Evolutionary conservation across 768 basidiomycete genomes (phyloP).

Genomic region (Rhizopogon sp.): DNA sequence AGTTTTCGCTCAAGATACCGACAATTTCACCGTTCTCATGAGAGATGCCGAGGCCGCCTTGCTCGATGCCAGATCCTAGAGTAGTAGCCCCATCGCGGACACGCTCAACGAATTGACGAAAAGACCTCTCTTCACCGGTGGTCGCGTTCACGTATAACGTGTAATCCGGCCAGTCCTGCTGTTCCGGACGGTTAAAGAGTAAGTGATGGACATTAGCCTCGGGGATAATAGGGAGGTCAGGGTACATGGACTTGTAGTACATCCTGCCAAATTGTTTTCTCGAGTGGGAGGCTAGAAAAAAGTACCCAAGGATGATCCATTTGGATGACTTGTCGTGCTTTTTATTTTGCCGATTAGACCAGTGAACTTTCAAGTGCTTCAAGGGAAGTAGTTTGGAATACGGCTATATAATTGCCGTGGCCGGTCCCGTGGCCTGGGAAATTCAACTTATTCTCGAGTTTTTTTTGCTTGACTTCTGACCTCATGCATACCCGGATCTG

Average conservation of each 20-base stretch:
- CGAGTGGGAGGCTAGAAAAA: neutral
- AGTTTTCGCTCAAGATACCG: slow-evolving; percentile 69
- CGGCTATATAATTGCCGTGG: neutral
- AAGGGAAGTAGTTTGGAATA: neutral
- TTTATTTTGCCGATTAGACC: neutral
- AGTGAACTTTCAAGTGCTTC: neutral
- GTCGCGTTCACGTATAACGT: slow-evolving; percentile 50
- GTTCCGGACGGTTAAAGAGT: slow-evolving; percentile 50
- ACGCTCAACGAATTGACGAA: slow-evolving; percentile 44
- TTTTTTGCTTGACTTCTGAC: no score
- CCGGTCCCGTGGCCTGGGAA: neutral
- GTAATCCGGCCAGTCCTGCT: slow-evolving; percentile 51
- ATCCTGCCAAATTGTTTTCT: slow-evolving; percentile 25
- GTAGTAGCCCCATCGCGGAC: slow-evolving; percentile 55
- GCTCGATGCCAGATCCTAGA: slow-evolving; percentile 36
- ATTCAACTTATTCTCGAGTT: no score
- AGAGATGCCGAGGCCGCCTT: slow-evolving; percentile 55
- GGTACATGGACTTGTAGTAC: slow-evolving; percentile 54
- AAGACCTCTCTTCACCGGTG: slow-evolving; percentile 42
- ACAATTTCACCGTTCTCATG: slow-evolving; percentile 49
- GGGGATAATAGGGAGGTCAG: slow-evolving; percentile 43
- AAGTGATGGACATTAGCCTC: slow-evolving; percentile 52
- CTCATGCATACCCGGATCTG: no score
- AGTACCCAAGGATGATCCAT: neutral
- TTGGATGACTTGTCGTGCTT: neutral